phyloP scores from a whole-genome alignment of 2,329 filamentous ascomycete species.

The Fusarium concolor region DNA sequence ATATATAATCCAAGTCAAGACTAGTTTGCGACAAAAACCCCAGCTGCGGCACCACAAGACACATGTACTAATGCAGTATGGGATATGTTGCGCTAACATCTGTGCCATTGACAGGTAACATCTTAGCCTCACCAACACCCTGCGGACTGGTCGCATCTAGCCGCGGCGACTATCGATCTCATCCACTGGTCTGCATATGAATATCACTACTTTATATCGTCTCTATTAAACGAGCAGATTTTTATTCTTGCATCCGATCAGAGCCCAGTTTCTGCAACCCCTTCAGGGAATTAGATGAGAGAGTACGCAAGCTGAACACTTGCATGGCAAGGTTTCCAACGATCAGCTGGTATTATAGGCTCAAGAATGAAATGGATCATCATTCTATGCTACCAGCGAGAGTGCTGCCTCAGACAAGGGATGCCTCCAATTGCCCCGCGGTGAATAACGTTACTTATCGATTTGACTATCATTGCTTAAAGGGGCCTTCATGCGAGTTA shows the following conservation, averaged over 20 bases:
- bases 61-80: background rate
- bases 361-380: background rate
- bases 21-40: background rate
- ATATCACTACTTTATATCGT: constrained; percentile 14
- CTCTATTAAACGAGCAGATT: constrained; percentile 1
- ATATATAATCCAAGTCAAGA: background rate
- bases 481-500: background rate
- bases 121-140: constrained; percentile 19
- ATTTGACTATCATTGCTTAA: background rate
- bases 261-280: background rate
- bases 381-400: background rate
- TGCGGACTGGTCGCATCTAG: constrained; percentile 31
- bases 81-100: background rate
- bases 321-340: background rate
- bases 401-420: background rate
- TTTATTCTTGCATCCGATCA: background rate
- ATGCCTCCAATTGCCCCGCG: background rate
- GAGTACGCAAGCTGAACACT: background rate
- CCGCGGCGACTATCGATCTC: constrained; percentile 37
- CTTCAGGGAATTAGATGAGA: background rate
- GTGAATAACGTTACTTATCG: background rate
- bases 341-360: background rate
- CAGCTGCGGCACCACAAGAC: background rate
- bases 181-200: constrained; percentile 9
- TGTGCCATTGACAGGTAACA: constrained; percentile 9